Conservation (phyloP, 2,329 filamentous ascomycete species). For the Trichothecium sympodiale region DNA sequence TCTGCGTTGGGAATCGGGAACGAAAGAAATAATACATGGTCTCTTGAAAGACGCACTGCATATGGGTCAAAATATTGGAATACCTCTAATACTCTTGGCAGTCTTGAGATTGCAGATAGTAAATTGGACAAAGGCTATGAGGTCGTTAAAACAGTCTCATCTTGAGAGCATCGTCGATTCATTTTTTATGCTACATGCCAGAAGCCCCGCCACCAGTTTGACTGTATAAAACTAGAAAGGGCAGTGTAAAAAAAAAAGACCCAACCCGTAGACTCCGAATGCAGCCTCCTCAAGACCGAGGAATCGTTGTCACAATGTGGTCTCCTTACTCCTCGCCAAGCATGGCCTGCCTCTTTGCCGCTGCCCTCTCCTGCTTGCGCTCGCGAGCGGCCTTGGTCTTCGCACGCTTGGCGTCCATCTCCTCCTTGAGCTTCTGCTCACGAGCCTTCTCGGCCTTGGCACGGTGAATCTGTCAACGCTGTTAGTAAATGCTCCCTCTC, state of each 20-base stretch:
- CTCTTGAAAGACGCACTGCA: too few species aligned
- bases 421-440: conserved; percentile 92
- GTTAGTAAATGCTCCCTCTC: background rate
- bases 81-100: too few species aligned
- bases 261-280: conserved; percentile 51
- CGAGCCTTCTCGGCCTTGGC: conserved; percentile 99
- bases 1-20: too few species aligned
- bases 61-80: too few species aligned
- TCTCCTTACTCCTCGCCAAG: conserved; percentile 57
- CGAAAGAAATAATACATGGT: too few species aligned
- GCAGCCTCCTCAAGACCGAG: conserved; percentile 42
- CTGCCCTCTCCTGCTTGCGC: conserved; percentile 87
- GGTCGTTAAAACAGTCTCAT: too few species aligned
- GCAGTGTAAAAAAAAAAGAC: conserved; percentile 33
- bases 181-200: conserved; percentile 47
- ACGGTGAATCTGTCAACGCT: conserved; percentile 75
- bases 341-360: conserved; percentile 82
- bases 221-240: conserved; percentile 36
- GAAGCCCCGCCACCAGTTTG: conserved; percentile 37
- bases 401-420: conserved; percentile 99
- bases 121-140: too few species aligned
- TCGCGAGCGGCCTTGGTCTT: conserved; percentile 99
- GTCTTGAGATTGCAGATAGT: too few species aligned
- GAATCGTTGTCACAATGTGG: conserved; percentile 31
- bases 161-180: conserved; percentile 35